Evolutionary conservation across 1,284 basidiomycete species (phyloP), one percentile per base, ranked within the genome.

Genomic region (Kalmanozyma brasiliensis): DNA sequence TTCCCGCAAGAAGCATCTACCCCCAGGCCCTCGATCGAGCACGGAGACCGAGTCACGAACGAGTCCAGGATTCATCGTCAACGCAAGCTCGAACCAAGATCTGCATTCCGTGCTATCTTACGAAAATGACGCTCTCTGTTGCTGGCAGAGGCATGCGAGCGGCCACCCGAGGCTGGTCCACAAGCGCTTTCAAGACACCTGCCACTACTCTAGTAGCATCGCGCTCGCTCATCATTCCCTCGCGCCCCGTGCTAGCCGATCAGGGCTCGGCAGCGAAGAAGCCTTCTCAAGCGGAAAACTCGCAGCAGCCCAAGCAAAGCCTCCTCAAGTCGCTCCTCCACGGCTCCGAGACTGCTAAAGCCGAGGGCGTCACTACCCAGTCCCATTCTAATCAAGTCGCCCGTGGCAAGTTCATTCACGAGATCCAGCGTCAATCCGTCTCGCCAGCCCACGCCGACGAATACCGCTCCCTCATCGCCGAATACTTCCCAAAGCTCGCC

Each of bases 321-420:
- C 49, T 70, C 20, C 49, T 70, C 67, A 70, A 74, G 55, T 72
- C 78, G 9, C 45, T 79, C 14, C 49, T 79, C 10, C 76, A 78
- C 33, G 78, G 78, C 19, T 77, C 77, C 8, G 68, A 73, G 7
- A 66, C 55, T 22, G 76, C 72, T 22, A 66, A 76, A 44, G 60
- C 58, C 17, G 69, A 73, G 44, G 72, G 67, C 34, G 41, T 67
- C 37, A 73, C 69, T 16, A 52, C 56, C 4, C 70, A 73, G 35
- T 60, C 55, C 3, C 65, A 67, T 43, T 73, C 72, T 26, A 61
- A 29, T 29, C 60, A 64, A 8, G 77, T 79, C 14, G 76, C 67
- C 1, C 56, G 77, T 17, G 76, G 76, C 32, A 77, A 76, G 41
- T 76, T 74, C 57, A 72, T 81, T 19, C 78, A 79, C 62, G 79